phyloP scores from a whole-genome alignment of 2,329 filamentous ascomycete species.

The Podosphaera aphanis region DNA sequence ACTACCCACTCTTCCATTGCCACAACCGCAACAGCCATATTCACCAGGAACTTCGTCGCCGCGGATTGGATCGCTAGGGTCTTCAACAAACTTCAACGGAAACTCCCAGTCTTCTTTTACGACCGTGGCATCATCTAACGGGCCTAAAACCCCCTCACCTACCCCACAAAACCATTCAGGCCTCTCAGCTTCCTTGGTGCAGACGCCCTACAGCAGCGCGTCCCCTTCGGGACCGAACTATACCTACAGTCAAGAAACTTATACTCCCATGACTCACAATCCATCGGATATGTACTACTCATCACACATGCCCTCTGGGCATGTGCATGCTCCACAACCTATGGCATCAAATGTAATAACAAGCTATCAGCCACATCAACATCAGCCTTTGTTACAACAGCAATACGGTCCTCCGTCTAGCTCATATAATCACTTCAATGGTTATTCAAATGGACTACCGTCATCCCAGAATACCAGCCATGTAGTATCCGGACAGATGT shows the following conservation, averaged over 20 bases:
- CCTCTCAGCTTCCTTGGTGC: slow-evolving; percentile 20
- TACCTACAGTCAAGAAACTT: slow-evolving; percentile 18
- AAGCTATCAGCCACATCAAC: slow-evolving; percentile 52
- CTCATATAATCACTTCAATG: slow-evolving; percentile 44
- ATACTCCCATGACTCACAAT: slow-evolving; percentile 53
- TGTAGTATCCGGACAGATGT: slow-evolving; percentile 47
- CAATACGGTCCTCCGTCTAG: slow-evolving; percentile 37
- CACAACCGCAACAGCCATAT: slow-evolving; percentile 36
- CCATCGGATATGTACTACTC: slow-evolving; percentile 70
- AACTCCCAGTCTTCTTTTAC: slow-evolving; percentile 32
- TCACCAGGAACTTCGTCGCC: slow-evolving; percentile 52
- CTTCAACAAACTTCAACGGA: slow-evolving; percentile 27
- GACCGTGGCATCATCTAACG: slow-evolving; percentile 28
- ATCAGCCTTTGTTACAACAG: slow-evolving; percentile 51
- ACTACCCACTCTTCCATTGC: slow-evolving; percentile 46
- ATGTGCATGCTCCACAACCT: slow-evolving; percentile 50
- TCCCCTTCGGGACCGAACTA: slow-evolving; percentile 19
- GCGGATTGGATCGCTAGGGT: slow-evolving; percentile 42
- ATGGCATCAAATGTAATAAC: slow-evolving; percentile 49
- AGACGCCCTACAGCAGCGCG: slow-evolving; percentile 13
- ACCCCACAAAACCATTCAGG: slow-evolving; percentile 30
- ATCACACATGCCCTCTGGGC: slow-evolving; percentile 54
- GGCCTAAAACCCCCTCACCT: slow-evolving; percentile 58
- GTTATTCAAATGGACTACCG: slow-evolving; percentile 52
- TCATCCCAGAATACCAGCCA: slow-evolving; percentile 53